phyloP scores from a whole-genome alignment of 768 basidiomycete species.

The Lactifluus volemus region DNA sequence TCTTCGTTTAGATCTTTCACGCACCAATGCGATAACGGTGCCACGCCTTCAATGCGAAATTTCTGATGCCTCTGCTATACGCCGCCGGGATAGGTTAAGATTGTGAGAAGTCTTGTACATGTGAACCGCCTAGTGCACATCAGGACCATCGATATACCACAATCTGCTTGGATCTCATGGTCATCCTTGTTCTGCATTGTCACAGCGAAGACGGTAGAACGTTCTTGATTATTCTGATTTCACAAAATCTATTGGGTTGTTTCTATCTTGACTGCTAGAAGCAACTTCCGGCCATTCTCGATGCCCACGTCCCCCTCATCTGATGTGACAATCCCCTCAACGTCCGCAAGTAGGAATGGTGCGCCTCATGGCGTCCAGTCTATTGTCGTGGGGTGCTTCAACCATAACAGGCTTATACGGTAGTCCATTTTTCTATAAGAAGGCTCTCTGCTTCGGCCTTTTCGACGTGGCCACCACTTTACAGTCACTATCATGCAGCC shows the following conservation, averaged over 20 bases:
- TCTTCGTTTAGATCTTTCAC: too few species aligned
- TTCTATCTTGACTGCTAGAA: not conserved
- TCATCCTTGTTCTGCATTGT: not conserved
- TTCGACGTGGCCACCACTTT: not conserved
- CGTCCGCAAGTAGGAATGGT: not conserved
- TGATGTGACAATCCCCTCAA: not conserved
- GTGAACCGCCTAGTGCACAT: not conserved
- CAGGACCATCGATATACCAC: not conserved
- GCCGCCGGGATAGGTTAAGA: slow-evolving; percentile 8
- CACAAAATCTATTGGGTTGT: not conserved
- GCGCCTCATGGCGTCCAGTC: not conserved
- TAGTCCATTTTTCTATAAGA: not conserved
- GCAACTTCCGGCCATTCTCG: not conserved
- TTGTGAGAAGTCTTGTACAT: not conserved
- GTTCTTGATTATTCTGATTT: slow-evolving; percentile 2
- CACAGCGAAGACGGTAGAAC: not conserved
- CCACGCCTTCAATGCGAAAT: not conserved
- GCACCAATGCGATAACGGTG: not conserved
- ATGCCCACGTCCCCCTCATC: not conserved
- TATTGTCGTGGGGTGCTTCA: not conserved
- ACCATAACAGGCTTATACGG: not conserved
- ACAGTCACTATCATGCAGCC: slow-evolving; percentile 3
- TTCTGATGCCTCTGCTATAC: not conserved
- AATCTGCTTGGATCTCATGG: not conserved
- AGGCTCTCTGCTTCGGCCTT: not conserved